A percentile compares a stretch with the other conserved stretches of the same genome.
phyloP scores from a whole-genome alignment of 2,329 filamentous ascomycete genomes.

The Claviceps sp. region DNA sequence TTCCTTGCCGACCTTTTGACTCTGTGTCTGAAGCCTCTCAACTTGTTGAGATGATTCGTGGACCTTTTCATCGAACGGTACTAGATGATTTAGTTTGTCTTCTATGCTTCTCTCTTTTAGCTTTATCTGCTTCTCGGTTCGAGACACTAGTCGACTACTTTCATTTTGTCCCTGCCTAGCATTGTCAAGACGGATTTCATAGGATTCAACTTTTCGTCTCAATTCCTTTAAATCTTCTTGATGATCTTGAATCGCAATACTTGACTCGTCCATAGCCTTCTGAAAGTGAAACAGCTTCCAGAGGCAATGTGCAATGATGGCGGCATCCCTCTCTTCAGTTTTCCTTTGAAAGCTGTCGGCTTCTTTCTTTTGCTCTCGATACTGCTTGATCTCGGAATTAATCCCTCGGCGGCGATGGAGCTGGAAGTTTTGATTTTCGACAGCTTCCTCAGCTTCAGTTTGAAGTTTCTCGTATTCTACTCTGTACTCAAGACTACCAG shows the following conservation, averaged over 20 bases:
- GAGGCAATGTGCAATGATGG: conserved; percentile 82
- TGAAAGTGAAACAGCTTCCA: conserved; percentile 98
- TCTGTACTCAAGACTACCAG: conserved; percentile 89
- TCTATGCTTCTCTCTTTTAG: conserved; percentile 78
- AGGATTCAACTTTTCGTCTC: conserved; percentile 74
- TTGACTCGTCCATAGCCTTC: conserved; percentile 82
- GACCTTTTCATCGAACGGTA: conserved; percentile 89
- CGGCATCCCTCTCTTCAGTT: conserved; percentile 77
- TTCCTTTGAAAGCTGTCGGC: conserved; percentile 89
- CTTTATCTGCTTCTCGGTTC: conserved; percentile 76
- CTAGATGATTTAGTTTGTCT: conserved; percentile 68
- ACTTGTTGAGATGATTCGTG: conserved; percentile 61
- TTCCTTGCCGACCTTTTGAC: conserved; percentile 61
- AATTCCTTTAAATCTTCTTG: conserved; percentile 92
- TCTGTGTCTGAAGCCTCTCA: conserved; percentile 52
- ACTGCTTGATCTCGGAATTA: conserved; percentile 96
- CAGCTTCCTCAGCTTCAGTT: conserved; percentile 69
- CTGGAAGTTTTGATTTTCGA: conserved; percentile 79
- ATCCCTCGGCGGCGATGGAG: conserved; percentile 83
- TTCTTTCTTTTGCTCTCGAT: conserved; percentile 91
- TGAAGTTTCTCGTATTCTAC: conserved; percentile 88
- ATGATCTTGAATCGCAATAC: conserved; percentile 78
- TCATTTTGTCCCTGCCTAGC: conserved; percentile 74
- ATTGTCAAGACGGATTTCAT: conserved; percentile 64
- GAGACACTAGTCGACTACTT: conserved; percentile 61